Conservation (phyloP, 2,329 filamentous ascomycete genomes). For the Lecanoromycetidae sp. region DNA sequence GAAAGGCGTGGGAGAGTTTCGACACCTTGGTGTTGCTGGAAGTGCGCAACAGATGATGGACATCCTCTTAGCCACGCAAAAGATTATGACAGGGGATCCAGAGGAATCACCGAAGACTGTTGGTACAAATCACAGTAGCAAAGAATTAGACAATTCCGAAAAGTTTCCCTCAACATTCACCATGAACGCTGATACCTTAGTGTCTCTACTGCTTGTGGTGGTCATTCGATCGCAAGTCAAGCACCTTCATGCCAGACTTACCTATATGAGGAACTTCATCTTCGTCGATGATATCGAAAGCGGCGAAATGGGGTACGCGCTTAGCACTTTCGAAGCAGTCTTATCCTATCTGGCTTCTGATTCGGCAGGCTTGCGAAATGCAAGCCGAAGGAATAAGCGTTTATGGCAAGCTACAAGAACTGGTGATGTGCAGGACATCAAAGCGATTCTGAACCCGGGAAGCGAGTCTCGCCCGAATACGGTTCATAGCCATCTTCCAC, state of each 20-base stretch:
- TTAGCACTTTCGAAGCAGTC: conserved; percentile 93
- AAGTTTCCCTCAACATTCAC: conserved; percentile 31
- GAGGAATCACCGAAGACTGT: not conserved
- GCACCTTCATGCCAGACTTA: conserved; percentile 72
- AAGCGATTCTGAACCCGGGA: conserved; percentile 65
- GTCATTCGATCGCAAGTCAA: conserved; percentile 83
- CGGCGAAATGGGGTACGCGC: conserved; percentile 87
- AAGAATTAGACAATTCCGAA: not conserved
- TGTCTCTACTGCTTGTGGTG: conserved; percentile 80
- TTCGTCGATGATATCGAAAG: conserved; percentile 96
- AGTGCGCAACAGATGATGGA: conserved; percentile 86
- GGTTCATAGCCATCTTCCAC: conserved; percentile 25
- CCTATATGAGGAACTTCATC: conserved; percentile 96
- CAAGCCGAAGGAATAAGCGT: conserved; percentile 72
- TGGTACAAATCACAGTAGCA: conserved; percentile 32
- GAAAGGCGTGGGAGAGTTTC: conserved; percentile 76
- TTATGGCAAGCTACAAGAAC: conserved; percentile 76
- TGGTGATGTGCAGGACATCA: conserved; percentile 66
- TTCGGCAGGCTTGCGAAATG: conserved; percentile 67
- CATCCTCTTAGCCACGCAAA: conserved; percentile 66
- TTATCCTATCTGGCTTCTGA: conserved; percentile 75
- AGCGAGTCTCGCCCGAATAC: conserved; percentile 31
- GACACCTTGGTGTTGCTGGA: conserved; percentile 63
- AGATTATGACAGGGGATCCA: conserved; percentile 64
- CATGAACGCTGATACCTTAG: conserved; percentile 79